Base-by-base conservation (phyloP, 495 filamentous ascomycete species). In the Pseudevernia furfuracea region DNA sequence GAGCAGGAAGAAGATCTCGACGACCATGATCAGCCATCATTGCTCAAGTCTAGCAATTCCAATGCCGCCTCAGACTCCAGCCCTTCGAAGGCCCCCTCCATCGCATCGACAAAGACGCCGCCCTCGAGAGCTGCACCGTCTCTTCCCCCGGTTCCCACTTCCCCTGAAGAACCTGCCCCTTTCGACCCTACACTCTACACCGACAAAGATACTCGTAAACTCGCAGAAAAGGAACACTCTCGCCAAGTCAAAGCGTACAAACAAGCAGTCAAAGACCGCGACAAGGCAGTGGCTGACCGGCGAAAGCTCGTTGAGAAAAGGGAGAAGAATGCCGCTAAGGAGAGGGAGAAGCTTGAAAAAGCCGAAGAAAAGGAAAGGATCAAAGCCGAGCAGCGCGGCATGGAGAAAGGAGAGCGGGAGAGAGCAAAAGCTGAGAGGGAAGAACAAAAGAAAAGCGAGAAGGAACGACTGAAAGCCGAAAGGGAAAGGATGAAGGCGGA, bases 191-290 rank as follows among this genome's bases (percentile, higher is more conserved):
- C 76, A 34, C 70, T 73, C 58, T 83, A 82, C 65, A 70, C 76
- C 2, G 83, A 89, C 71, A 87, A 86, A 65, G 81, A 83, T 25
- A 71, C 80, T 28, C 83, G 84, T 21, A 90, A 87, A 69, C 77
- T 82, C 39, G 87, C 84, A 5, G 82, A 87, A 69, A 86, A 84
- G 64, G 82, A 87, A 62, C 81, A 84, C 58, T 79, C 77, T 63
- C 77, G 75, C 23, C 77, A 73, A 0, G 69, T 81, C 37, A 90
- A 89, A 68, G 75, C 75, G 6, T 87, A 87, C 74, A 77, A 85
- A 57, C 78, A 78, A 66, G 77, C 81, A 14, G 71, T 89, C 61
- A 90, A 88, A 69, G 81, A 86, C 60, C 82, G 82, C 5, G 82
- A 85, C 11, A 87, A 78, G 62, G 78, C 79, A 1, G 74, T 89